Evolutionary conservation across 164 flowering plant genomes (phyloP), one percentile per base, ranked within the genome.

Genomic region (Dillenia turbinata): DNA sequence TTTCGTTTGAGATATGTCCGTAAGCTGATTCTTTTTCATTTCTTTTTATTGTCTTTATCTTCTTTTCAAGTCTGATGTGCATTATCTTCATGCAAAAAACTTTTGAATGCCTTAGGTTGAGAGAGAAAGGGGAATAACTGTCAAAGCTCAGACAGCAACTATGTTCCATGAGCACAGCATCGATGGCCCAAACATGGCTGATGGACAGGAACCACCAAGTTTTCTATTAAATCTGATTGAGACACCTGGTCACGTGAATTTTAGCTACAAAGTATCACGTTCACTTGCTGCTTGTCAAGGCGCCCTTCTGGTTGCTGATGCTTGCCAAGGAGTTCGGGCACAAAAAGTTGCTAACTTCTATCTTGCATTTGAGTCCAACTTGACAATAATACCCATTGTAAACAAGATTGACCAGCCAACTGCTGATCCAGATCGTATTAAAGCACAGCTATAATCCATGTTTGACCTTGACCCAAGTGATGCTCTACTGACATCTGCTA

Each of bases 271-370:
- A 79, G 99, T 94, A 40, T 94, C 99, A 47, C 86, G 99, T 70
- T 94, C 99, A 15, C 79, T 94, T 60, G 97, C 99, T 45, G 99
- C 99, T 75, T 94, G 99, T 71, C 97, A 94, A 64, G 99, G 99
- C 68, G 99, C 87, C 44, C 93, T 94, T 73, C 75, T 94, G 74
- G 94, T 91, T 64, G 99, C 91, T 66, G 99, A 94, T 83, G 99
- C 99, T 52, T 97, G 96, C 55, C 97, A 94, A 74, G 99, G 99
- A 43, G 97, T 94, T 44, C 99, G 91, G 69, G 97, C 97, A 12
- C 97, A 94, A 65, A 94, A 97, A 10, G 99, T 94, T 49, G 99
- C 99, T 10, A 91, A 94, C 74, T 94, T 89, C 63, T 94, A 89
- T 77, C 91, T 89, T 61, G 99, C 99, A 5, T 91, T 94, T 75